Evolutionary conservation across 2,329 filamentous ascomycete species (phyloP).

Genomic region (Aspergillus sp.): DNA sequence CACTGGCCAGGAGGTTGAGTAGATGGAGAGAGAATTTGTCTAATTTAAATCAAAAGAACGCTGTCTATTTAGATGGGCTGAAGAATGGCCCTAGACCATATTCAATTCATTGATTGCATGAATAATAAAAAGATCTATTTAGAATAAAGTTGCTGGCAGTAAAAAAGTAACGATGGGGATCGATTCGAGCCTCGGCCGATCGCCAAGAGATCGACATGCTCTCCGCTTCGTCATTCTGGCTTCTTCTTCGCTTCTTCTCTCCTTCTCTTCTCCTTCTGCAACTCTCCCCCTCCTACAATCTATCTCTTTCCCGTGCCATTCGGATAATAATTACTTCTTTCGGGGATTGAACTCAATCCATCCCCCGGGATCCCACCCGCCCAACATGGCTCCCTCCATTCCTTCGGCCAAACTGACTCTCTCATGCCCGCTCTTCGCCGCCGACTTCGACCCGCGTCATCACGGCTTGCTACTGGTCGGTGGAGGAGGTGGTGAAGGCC

Average conservation of each 20-base stretch:
- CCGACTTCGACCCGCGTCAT: constrained; percentile 84
- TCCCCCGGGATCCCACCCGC: neutral
- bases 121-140: too few species aligned
- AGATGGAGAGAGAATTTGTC: constrained; percentile 20
- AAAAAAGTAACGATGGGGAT: too few species aligned
- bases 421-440: constrained; percentile 81
- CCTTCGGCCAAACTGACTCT: constrained; percentile 64
- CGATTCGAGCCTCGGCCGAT: neutral
- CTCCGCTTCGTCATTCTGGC: neutral
- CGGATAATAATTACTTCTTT: too few species aligned
- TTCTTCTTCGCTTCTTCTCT: constrained; percentile 6
- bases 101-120: too few species aligned
- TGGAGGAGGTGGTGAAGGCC: constrained; percentile 81
- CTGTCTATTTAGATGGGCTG: neutral
- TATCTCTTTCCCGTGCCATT: neutral
- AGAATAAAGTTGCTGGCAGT: too few species aligned
- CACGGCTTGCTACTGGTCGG: constrained; percentile 75
- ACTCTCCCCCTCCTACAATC: neutral
- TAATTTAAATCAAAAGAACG: neutral
- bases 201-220: neutral
- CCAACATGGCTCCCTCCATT: constrained; percentile 43
- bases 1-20: constrained; percentile 68
- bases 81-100: neutral
- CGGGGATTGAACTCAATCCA: constrained; percentile 1
- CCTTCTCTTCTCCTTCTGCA: neutral